phyloP scores from a whole-genome alignment of 2,329 filamentous ascomycete genomes.

The Coniochaeta sp. region DNA sequence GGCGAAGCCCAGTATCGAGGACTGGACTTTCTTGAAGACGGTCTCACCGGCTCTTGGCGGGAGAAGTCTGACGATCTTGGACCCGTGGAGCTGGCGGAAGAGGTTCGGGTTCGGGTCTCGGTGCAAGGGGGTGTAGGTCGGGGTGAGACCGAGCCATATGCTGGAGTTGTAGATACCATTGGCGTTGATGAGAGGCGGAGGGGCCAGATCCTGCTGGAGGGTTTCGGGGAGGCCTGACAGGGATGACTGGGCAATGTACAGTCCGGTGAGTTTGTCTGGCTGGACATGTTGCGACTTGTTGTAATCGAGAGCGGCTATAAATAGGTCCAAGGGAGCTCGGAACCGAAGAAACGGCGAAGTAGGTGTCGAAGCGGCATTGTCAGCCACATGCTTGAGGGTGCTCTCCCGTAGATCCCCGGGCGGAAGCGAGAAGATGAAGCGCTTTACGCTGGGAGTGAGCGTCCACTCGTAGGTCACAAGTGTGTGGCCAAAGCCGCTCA shows the following conservation, averaged over 20 bases:
- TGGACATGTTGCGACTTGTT: constrained; percentile 22
- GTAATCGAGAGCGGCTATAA: constrained; percentile 49
- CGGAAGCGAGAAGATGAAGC: not conserved
- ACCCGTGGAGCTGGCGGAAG: constrained; percentile 72
- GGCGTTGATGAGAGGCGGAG: constrained; percentile 53
- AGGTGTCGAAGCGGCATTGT: not conserved
- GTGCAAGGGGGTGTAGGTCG: constrained; percentile 86
- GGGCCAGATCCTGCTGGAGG: constrained; percentile 59
- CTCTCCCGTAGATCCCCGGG: not conserved
- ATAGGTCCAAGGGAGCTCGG: constrained; percentile 54
- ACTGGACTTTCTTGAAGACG: constrained; percentile 52
- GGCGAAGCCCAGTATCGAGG: constrained; percentile 25
- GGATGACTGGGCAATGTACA: constrained; percentile 83
- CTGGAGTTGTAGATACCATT: constrained; percentile 84
- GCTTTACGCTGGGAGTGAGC: not conserved
- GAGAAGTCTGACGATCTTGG: constrained; percentile 67
- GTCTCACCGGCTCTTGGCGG: constrained; percentile 53
- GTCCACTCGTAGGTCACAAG: not conserved
- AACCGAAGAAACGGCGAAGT: constrained; percentile 42
- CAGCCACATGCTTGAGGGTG: not conserved
- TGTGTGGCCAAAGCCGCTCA: not conserved
- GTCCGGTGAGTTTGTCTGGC: constrained; percentile 20
- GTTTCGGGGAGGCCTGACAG: constrained; percentile 58
- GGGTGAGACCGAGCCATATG: constrained; percentile 80
- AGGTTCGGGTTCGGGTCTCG: constrained; percentile 91